Evolutionary conservation across 805 yeast species (phyloP).

Genomic region (Teunomyces barrocoloradensis): DNA sequence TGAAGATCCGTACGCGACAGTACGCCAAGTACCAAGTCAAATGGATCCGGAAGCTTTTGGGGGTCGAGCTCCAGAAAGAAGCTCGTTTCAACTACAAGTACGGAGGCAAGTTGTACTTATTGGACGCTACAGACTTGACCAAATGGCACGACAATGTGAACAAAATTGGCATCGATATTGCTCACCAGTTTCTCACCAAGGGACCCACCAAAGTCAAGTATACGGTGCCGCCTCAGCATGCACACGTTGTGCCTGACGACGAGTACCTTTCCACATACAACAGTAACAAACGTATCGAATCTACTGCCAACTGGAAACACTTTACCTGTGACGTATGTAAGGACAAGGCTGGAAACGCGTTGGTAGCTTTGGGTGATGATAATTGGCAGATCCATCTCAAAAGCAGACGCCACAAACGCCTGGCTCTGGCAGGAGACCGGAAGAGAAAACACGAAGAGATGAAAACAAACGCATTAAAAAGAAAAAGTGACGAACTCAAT

Average conservation of each 20-base stretch:
- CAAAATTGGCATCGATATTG: conserved; percentile 52
- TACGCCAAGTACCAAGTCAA: conserved; percentile 87
- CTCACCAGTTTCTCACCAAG: conserved; percentile 30
- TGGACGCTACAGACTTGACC: conserved; percentile 73
- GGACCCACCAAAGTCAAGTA: conserved; percentile 27
- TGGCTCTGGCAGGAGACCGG: conserved; percentile 44
- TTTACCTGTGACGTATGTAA: conserved; percentile 64
- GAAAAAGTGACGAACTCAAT: no score
- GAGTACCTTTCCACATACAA: conserved; percentile 16
- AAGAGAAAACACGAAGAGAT: conserved; percentile 55
- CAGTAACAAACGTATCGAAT: conserved; percentile 39
- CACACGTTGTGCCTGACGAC: conserved; percentile 24
- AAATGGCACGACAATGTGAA: conserved; percentile 60
- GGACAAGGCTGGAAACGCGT: conserved; percentile 50
- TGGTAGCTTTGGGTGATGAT: conserved; percentile 70
- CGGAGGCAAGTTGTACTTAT: conserved; percentile 63
- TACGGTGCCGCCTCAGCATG: conserved; percentile 28
- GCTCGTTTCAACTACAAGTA: conserved; percentile 43
- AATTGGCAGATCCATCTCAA: conserved; percentile 66
- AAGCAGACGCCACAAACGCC: conserved; percentile 68
- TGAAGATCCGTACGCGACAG: conserved; percentile 82
- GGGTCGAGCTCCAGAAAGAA: conserved; percentile 57
- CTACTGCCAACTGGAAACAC: conserved; percentile 59
- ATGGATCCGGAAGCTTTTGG: conserved; percentile 78
- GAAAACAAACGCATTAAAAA: conserved; percentile 5